Evolutionary conservation across 345 rosid genomes (phyloP), one percentile per base, ranked within the genome.

Genomic region (Aegle marmelos): DNA sequence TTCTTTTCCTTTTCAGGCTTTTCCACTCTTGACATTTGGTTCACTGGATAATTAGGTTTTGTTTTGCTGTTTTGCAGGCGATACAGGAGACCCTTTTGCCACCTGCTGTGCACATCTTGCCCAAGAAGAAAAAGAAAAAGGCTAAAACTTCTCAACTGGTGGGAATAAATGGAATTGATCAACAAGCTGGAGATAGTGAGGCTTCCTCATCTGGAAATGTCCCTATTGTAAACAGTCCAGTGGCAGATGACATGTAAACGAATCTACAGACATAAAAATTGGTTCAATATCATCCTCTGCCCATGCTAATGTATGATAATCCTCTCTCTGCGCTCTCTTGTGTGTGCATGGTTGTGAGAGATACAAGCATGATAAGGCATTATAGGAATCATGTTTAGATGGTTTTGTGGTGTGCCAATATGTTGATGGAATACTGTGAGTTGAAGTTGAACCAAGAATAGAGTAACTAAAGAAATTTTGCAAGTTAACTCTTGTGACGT

Each of bases 81-180:
- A 91, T 91, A 77, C 99, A 93, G 80, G 92, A 90, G 72, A 86
- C 78, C 75, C 91, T 91, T 78, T 82, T 93, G 90, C 98, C 99
- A 9, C 93, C 96, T 82, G 72, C 92, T 69, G 87, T 89, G 13
- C 95, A 91, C 80, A 89, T 95, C 79, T 58, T 61, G 7, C 84
- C 82, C 11, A 75, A 66, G 71, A 81, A 77, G 84, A 88, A 83
- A 56, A 87, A 78, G 80, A 83, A 88, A 79, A 90, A 82, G 75
- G 82, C 64, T 25, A 83, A 83, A 72, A 64, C 72, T 65, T 78
- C 88, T 59, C 75, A 75, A 70, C 53, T 82, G 79, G 24, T 83
- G 7, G 87, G 81, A 73, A 73, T 71, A 7, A 90, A 88, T 75
- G 93, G 85, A 31, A 81, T 80, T 80, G 45, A 71, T 66, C 85